A percentile compares a stretch with the other conserved stretches of the same genome.
phyloP scores from a whole-genome alignment of 192 early-diverging fungal genomes.

The Coemansia sp. region DNA sequence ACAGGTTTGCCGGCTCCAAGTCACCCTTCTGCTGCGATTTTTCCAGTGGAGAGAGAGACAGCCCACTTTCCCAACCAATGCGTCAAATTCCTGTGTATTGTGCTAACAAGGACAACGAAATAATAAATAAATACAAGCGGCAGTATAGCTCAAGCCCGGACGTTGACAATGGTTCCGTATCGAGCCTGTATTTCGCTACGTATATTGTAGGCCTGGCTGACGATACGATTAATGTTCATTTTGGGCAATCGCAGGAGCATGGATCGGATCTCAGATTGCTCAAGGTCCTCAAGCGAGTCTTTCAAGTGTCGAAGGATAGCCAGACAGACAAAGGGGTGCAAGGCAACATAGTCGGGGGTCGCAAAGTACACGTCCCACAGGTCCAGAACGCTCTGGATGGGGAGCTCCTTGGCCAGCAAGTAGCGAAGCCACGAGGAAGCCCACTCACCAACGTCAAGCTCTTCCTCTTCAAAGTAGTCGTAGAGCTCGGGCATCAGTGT shows the following conservation, averaged over 20 bases:
- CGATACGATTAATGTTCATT: constrained; percentile 67
- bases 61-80: background rate
- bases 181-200: constrained; percentile 67
- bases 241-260: constrained; percentile 75
- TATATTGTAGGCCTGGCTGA: constrained; percentile 69
- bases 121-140: background rate
- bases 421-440: constrained; percentile 79
- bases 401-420: constrained; percentile 80
- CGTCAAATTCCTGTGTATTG: background rate
- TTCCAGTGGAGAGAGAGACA: background rate
- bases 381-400: constrained; percentile 72
- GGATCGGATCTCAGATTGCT: constrained; percentile 87
- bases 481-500: constrained; percentile 85
- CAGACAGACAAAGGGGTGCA: constrained; percentile 86
- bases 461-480: constrained; percentile 94
- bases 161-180: constrained; percentile 28
- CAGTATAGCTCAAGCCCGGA: background rate
- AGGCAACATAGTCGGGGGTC: constrained; percentile 65
- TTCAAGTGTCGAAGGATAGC: constrained; percentile 76
- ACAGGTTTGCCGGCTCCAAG: background rate
- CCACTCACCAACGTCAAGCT: constrained; percentile 86
- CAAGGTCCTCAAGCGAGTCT: constrained; percentile 84
- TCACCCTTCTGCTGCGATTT: background rate
- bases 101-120: background rate
- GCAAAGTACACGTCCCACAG: constrained; percentile 94